These are phyloP conservation scores for Linnemannia exigua DNA, from an alignment of 192 early-diverging fungal genomes.

Conservation along the genomic window DNA sequence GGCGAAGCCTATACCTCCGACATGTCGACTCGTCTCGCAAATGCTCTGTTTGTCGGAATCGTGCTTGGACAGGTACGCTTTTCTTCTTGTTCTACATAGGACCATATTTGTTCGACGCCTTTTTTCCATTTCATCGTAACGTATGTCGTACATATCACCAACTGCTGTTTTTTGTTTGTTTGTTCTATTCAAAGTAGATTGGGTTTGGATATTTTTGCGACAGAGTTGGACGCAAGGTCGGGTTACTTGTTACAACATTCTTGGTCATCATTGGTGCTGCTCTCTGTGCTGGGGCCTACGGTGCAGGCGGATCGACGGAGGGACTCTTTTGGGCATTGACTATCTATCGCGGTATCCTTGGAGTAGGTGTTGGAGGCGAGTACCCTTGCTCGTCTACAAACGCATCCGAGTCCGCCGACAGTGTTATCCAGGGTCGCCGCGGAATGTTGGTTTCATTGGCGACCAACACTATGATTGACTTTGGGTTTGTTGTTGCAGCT, in stretches of 20 bases:
- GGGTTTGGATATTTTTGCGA: constrained; percentile 61
- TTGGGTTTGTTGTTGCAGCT: constrained; percentile 52
- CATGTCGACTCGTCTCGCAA: constrained; percentile 52
- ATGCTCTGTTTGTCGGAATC: constrained; percentile 61
- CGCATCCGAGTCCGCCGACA: constrained; percentile 63
- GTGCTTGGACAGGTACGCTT: constrained; percentile 55
- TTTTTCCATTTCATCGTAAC: not conserved
- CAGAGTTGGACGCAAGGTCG: constrained; percentile 63
- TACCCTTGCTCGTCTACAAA: constrained; percentile 61
- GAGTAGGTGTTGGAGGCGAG: constrained; percentile 61
- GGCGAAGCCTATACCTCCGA: constrained; percentile 36
- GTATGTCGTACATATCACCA: not conserved
- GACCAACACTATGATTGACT: constrained; percentile 54
- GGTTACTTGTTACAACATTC: constrained; percentile 54
- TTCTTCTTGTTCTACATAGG: not conserved
- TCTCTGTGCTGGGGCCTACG: constrained; percentile 55
- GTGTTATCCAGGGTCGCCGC: constrained; percentile 39
- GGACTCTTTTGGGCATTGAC: constrained; percentile 62
- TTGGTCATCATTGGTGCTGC: constrained; percentile 62
- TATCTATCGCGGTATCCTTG: constrained; percentile 49
- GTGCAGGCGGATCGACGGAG: constrained; percentile 23
- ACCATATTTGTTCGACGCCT: not conserved
- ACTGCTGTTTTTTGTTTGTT: not conserved
- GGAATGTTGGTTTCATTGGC: constrained; percentile 57
- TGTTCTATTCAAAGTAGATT: constrained; percentile 27